A percentile compares a stretch with the other conserved stretches of the same genome.
phyloP scores from a whole-genome alignment of 441 rosid genomes.

The Erysimum pusillum region DNA sequence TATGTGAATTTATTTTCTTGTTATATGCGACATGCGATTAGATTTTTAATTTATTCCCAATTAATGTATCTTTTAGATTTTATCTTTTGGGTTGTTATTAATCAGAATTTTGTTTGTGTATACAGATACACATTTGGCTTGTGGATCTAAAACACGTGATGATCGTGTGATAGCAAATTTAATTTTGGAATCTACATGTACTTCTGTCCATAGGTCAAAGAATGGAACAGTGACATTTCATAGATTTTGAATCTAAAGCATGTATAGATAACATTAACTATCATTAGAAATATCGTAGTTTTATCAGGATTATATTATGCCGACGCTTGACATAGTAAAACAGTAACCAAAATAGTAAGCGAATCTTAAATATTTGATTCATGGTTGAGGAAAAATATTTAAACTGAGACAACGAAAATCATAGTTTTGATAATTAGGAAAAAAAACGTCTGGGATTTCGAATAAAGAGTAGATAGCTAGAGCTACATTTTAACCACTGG shows the following conservation, averaged over 20 bases:
- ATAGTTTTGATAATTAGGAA: slow-evolving; percentile 1
- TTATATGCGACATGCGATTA: neutral
- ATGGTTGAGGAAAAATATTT: neutral
- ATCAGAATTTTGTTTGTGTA: slow-evolving; percentile 17
- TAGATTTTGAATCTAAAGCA: neutral
- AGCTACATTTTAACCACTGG: neutral
- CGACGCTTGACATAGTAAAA: neutral
- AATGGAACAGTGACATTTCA: slow-evolving; percentile 15
- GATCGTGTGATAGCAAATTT: slow-evolving; percentile 15
- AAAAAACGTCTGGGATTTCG: neutral
- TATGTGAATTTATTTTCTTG: too few relatives aligned
- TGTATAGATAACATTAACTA: neutral
- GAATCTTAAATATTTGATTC: neutral
- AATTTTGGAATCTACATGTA: slow-evolving; percentile 27
- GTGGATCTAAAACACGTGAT: slow-evolving; percentile 32
- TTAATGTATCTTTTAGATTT: neutral
- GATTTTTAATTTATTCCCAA: neutral
- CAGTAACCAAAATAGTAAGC: neutral
- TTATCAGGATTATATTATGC: neutral
- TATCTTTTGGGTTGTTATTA: neutral
- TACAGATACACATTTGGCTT: slow-evolving; percentile 5
- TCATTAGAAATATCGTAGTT: neutral
- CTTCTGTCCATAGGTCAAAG: slow-evolving; percentile 21
- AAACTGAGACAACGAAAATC: neutral
- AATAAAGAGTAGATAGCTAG: neutral